Evolutionary conservation across 2,329 filamentous ascomycete genomes (phyloP), one percentile per base, ranked within the genome.

Genomic region (Phyllosticta citribraziliensis): DNA sequence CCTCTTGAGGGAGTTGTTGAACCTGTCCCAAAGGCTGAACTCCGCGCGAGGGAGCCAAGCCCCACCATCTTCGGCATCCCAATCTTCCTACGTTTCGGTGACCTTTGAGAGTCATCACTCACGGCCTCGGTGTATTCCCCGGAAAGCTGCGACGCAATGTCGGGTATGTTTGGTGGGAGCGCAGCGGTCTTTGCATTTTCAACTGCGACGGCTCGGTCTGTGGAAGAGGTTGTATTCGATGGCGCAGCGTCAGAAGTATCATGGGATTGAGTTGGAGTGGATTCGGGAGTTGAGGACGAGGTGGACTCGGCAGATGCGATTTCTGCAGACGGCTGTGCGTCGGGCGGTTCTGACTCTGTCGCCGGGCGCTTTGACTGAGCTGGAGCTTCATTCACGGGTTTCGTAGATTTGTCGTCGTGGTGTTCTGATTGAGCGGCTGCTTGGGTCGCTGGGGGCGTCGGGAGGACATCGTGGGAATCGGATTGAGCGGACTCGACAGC

Each of bases 401-500:
- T 30, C 17, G 6, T n/a, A 3, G 40, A 14, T n/a, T 5, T n/a
- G n/a, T 6, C 5, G 12, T 17, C 14, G 6, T 47, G 40, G 8
- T 47, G 12, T 8, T 47, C 40, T 8, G 40, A 47, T 22, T 61
- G 58, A 6, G 58, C 47, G 2, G 51, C n/a, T 17, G 25, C n/a
- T 22, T 62, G 61, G 14, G 61, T 59, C 2, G 61, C 17, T 20
- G 61, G 61, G 11, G 56, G 56, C n/a, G 61, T 62, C 14, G 61
- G 61, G 10, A 59, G 47, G 20, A 56, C 56, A 59, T 52, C 8
- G 20, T 62, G 54, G 27, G 8, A 17, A 19, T 56, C 50, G 30
- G 58, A 12, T 54, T 67, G 67, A 27, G 66, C 57, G 35, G 66
- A 52, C 25, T 62, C 61, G 17, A 58, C 56, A 25, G 63, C 53